Conservation (phyloP, 202 grass and related monocot species). For the Carex arenaria region DNA sequence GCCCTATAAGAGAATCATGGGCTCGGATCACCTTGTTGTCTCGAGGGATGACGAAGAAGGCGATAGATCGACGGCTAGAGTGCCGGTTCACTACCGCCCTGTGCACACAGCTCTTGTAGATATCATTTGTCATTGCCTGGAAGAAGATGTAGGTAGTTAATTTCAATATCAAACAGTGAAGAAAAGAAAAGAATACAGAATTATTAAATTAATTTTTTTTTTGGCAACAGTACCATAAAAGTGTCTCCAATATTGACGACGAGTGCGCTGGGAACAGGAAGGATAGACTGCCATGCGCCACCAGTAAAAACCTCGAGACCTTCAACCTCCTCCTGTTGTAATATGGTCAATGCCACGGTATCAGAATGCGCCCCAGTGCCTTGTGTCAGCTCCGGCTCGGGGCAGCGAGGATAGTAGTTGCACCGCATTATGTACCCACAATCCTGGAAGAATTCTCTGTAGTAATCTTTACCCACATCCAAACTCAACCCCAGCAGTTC, state of each 20-base stretch:
- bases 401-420: conserved; percentile 69
- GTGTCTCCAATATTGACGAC: conserved; percentile 70
- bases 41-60: conserved; percentile 31
- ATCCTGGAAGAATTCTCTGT: conserved; percentile 55
- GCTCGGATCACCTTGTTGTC: conserved; percentile 32
- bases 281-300: conserved; percentile 36
- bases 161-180: background rate
- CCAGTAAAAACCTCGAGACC: conserved; percentile 53
- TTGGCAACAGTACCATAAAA: conserved; percentile 41
- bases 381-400: conserved; percentile 52
- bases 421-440: conserved; percentile 50
- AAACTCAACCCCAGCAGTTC: conserved; percentile 60
- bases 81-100: conserved; percentile 32
- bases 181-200: background rate
- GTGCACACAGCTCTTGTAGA: conserved; percentile 44
- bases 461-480: conserved; percentile 38
- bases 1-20: background rate
- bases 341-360: conserved; percentile 48
- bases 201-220: background rate
- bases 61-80: conserved; percentile 19
- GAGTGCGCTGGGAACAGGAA: conserved; percentile 36
- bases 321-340: conserved; percentile 47
- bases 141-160: background rate
- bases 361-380: conserved; percentile 68
- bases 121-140: conserved; percentile 30